Evolutionary conservation across 805 yeast genomes (phyloP), one percentile per base, ranked within the genome.

Genomic region (Saccharomycopsis fermentans): DNA sequence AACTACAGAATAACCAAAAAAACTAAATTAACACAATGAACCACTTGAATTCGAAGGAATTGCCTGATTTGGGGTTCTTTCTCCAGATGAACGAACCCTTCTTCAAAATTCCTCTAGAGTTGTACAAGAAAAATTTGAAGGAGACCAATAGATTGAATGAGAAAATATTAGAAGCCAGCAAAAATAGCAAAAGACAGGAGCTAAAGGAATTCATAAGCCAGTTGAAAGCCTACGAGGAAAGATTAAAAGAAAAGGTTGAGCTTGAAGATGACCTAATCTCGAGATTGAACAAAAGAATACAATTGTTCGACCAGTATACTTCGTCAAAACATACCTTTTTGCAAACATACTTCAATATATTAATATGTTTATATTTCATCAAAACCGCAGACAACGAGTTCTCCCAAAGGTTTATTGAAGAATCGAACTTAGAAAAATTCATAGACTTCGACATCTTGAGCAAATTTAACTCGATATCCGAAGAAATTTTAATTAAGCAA

Each of bases 41-140:
- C 6, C 9, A 16, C 3, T 11, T 43, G 26, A 6, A 11, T 19
- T 26, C 12, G 29, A n/a, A 19, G 27, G n/a, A 52, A 21, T 16
- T 21, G 6, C 29, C 29, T 19, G 29, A 43, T 43, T 21, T 61
- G 3, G 62, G 59, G 47, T 57, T 61, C 27, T 35, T 57, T n/a
- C 55, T 61, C n/a, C 59, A 55, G n/a, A 37, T 62, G 55, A 51
- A 55, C 34, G 61, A 59, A 40, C 34, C 55, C 11, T 39, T 35
- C 14, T 56, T 62, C 54, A 58, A 58, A 34, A 54, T 55, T 4
- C 64, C 64, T 6, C 51, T 62, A 29, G 64, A 62, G 43, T 52
- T 62, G 24, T 59, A 54, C 55, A 62, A 62, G 47, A 59, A 55
- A 35, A 62, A 59, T 36, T 39, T 62, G 16, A 62, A 62, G 37